phyloP scores from a whole-genome alignment of 257 asterid genomes.

The Lycium ferocissimum region DNA sequence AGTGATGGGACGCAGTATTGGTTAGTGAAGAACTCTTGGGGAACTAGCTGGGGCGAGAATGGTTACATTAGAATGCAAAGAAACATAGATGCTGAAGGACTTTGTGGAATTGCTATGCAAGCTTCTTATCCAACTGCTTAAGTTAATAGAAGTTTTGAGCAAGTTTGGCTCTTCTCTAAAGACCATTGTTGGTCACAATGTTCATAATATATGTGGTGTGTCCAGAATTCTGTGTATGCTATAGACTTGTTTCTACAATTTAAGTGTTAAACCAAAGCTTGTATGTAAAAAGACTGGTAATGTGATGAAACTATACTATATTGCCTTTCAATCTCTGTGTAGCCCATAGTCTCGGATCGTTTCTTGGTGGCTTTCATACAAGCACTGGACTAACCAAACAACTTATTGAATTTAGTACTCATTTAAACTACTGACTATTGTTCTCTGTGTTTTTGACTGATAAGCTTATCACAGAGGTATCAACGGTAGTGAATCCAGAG shows the following conservation, averaged over 20 bases:
- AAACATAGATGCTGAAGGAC: neutral
- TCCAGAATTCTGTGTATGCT: neutral
- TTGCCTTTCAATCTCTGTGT: neutral
- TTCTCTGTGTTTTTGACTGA: too few species aligned
- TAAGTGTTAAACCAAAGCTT: neutral
- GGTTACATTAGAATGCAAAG: constrained; percentile 28
- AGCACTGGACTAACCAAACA: neutral
- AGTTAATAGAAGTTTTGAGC: neutral
- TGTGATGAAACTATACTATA: neutral
- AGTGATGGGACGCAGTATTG: neutral
- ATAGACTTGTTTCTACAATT: neutral
- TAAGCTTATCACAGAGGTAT: too few species aligned
- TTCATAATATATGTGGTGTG: neutral
- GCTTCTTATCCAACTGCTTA: constrained; percentile 24
- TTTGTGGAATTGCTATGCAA: neutral
- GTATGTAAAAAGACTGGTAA: neutral
- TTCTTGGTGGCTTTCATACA: neutral
- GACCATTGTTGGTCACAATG: neutral
- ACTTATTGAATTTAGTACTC: neutral
- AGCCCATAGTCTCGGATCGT: neutral
- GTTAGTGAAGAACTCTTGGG: constrained; percentile 8
- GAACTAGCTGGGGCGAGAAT: constrained; percentile 13
- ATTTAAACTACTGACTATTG: too few species aligned
- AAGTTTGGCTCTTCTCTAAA: neutral
- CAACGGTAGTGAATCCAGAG: too few species aligned